A percentile compares a stretch with the other conserved stretches of the same genome.
These are phyloP conservation scores for Arabidopsis hybrid DNA, from an alignment of 441 rosid genomes.

Conservation along the genomic window DNA sequence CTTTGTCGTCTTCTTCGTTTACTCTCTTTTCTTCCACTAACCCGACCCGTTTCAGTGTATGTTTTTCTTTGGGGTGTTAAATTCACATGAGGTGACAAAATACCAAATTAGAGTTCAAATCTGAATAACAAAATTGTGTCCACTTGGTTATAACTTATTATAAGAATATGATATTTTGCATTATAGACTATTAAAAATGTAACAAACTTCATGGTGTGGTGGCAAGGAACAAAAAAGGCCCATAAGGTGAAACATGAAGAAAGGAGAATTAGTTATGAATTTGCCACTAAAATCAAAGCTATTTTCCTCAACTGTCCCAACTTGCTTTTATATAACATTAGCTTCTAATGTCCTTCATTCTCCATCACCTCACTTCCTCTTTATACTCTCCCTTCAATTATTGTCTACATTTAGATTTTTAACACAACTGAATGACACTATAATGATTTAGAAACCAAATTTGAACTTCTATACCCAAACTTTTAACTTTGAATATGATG, in stretches of 20 bases:
- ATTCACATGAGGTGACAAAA: too few species aligned
- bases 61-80: neutral
- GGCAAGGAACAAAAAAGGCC: conserved; percentile 35
- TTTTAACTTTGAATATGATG: neutral
- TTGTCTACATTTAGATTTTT: neutral
- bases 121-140: neutral
- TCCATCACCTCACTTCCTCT: conserved; percentile 35
- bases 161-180: conserved; percentile 5
- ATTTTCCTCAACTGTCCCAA: conserved; percentile 43
- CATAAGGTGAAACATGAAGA: conserved; percentile 41
- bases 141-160: conserved; percentile 14
- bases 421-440: too few species aligned
- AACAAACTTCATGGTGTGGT: conserved; percentile 41
- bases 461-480: neutral
- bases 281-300: conserved; percentile 34
- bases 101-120: neutral
- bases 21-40: conserved; percentile 22
- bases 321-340: conserved; percentile 35
- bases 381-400: neutral
- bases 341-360: conserved; percentile 32
- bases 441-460: neutral
- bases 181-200: conserved; percentile 24
- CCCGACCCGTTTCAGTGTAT: conserved; percentile 12
- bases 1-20: conserved; percentile 17
- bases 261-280: conserved; percentile 30